Percentiles rank a stretch among this genome's conserved stretches.
Conservation (phyloP, 2,329 filamentous ascomycete genomes). For the Biscogniauxia marginata region DNA sequence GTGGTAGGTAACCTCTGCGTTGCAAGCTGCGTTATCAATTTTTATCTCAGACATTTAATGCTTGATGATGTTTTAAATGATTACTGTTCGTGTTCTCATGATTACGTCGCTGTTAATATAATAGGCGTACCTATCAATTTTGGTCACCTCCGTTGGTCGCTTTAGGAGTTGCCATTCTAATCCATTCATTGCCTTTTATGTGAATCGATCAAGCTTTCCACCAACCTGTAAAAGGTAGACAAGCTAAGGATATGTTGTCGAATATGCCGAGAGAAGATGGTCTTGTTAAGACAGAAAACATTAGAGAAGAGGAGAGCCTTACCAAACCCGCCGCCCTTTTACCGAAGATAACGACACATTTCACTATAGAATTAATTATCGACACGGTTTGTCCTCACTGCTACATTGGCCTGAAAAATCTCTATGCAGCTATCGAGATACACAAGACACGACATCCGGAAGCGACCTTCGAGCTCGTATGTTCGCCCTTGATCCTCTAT, state of each 20-base stretch:
- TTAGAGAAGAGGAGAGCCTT: constrained; percentile 1
- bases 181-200: too few relatives aligned
- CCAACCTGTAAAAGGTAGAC: too few relatives aligned
- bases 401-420: constrained; percentile 47
- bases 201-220: too few relatives aligned
- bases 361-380: constrained; percentile 47
- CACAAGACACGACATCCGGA: constrained; percentile 41
- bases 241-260: not conserved
- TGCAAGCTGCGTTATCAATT: too few relatives aligned
- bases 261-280: constrained; percentile 7
- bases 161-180: too few relatives aligned
- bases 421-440: constrained; percentile 44
- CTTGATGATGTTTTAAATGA: too few relatives aligned
- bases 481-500: constrained; percentile 46
- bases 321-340: not conserved
- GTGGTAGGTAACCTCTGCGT: not conserved
- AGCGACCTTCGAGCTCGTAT: constrained; percentile 45
- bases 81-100: too few relatives aligned
- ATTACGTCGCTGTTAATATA: too few relatives aligned
- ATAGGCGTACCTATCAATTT: too few relatives aligned
- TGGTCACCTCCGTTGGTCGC: too few relatives aligned
- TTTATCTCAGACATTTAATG: too few relatives aligned
- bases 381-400: constrained; percentile 54
- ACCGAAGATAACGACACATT: constrained; percentile 24
- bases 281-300: not conserved